These are phyloP conservation scores for Cicer bijugum DNA, from an alignment of 306 rosid species.

Conservation along the genomic window DNA sequence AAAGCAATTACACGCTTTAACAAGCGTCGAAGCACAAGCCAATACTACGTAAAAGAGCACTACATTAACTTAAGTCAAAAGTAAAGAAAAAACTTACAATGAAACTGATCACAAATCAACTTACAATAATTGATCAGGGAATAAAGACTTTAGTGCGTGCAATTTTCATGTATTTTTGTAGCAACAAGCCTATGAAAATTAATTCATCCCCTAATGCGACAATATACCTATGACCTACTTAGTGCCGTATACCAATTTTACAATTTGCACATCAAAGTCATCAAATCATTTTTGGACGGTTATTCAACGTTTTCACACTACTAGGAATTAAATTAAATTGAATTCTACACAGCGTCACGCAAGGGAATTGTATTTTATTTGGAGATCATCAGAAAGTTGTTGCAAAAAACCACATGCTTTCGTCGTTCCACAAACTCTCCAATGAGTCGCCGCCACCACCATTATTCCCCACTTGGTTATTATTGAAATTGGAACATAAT, in stretches of 20 bases:
- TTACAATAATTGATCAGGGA: constrained; percentile 8
- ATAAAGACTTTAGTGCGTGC: constrained; percentile 18
- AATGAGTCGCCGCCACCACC: constrained; percentile 50
- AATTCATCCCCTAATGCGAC: constrained; percentile 7
- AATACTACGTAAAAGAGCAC: not conserved
- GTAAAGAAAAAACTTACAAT: not conserved
- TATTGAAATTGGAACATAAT: constrained; percentile 5
- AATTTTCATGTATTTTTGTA: constrained; percentile 13
- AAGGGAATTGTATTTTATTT: constrained; percentile 44
- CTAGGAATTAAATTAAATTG: not conserved
- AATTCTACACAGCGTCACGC: constrained; percentile 52
- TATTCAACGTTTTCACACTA: constrained; percentile 13
- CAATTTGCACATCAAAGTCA: not conserved
- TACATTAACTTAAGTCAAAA: not conserved
- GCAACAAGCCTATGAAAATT: not conserved
- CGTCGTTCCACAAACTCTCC: constrained; percentile 64
- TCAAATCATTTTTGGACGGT: not conserved
- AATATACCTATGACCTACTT: not conserved
- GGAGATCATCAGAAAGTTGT: constrained; percentile 49
- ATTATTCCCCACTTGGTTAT: constrained; percentile 14
- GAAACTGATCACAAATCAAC: not conserved
- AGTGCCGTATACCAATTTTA: not conserved
- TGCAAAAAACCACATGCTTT: constrained; percentile 59
- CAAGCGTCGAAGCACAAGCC: constrained; percentile 41
- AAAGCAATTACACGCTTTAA: constrained; percentile 43